A percentile compares a stretch with the other conserved stretches of the same genome.
These are phyloP conservation scores for Litchi chinensis DNA, from an alignment of 345 rosid species.

Conservation along the genomic window DNA sequence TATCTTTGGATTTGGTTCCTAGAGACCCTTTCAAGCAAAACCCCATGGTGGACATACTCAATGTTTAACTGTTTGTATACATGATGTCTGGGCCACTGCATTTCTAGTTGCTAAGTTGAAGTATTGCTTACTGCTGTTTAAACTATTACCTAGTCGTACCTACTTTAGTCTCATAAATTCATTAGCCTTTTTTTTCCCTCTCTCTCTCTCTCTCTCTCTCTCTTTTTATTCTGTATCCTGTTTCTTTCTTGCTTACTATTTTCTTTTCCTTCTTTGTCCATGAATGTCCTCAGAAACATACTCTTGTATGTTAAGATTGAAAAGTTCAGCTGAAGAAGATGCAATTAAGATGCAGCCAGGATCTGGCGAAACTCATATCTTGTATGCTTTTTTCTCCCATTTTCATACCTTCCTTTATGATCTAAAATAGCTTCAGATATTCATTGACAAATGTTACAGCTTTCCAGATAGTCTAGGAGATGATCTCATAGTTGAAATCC, in stretches of 20 bases:
- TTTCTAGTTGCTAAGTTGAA: neutral
- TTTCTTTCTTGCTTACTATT: constrained; percentile 12
- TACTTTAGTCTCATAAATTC: neutral
- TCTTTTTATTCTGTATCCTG: neutral
- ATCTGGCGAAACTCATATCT: constrained; percentile 91
- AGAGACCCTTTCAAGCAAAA: neutral
- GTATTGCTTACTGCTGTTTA: neutral
- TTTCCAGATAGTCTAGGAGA: constrained; percentile 96
- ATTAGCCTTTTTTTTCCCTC: neutral
- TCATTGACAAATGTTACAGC: constrained; percentile 52
- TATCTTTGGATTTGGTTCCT: neutral
- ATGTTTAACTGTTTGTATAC: neutral
- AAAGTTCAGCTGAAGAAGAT: constrained; percentile 84
- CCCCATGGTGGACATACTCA: neutral
- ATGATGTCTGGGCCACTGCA: neutral
- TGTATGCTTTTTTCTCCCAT: constrained; percentile 55
- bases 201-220: neutral
- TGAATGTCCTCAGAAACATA: constrained; percentile 61
- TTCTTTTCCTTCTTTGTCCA: neutral
- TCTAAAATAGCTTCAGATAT: constrained; percentile 20
- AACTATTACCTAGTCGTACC: neutral
- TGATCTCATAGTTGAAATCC: constrained; percentile 89
- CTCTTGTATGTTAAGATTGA: constrained; percentile 74
- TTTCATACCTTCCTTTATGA: constrained; percentile 15
- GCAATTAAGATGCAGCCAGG: constrained; percentile 85